Evolutionary conservation across 148 eudicot species (phyloP).

Genomic region (Heliamphora exappendiculata): DNA sequence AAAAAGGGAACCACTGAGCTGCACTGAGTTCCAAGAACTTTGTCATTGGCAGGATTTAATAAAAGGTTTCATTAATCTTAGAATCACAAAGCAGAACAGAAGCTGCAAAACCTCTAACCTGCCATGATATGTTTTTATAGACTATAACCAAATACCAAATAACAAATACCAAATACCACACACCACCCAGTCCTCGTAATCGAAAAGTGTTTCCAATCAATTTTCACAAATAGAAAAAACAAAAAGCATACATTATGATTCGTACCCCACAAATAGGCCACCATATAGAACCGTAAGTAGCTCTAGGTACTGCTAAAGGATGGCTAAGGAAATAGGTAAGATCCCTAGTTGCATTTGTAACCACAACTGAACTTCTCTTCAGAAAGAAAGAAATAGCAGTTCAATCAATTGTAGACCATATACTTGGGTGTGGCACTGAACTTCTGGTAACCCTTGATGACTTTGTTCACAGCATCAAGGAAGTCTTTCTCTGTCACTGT

Average conservation of each 20-base stretch:
- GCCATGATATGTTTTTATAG: no score
- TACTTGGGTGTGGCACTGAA: conserved; percentile 96
- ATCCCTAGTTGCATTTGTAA: neutral
- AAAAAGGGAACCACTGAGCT: no score
- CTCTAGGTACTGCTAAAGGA: neutral
- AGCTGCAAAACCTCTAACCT: no score
- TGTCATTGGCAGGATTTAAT: no score
- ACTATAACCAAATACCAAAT: no score
- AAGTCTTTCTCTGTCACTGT: conserved; percentile 92
- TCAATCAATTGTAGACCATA: conserved; percentile 80
- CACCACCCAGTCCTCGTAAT: no score
- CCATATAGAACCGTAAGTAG: neutral
- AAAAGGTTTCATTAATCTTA: no score
- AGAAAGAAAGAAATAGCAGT: neutral
- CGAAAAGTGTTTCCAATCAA: no score
- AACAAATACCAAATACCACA: no score
- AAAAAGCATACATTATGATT: neutral
- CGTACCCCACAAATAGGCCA: neutral
- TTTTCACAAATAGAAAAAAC: no score
- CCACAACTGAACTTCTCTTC: neutral
- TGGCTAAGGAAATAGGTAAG: neutral
- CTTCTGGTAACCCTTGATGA: conserved; percentile 93
- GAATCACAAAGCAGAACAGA: no score
- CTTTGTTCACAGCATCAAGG: conserved; percentile 94
- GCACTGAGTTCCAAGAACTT: no score